Base-by-base conservation (phyloP, 2,329 filamentous ascomycete species). In the Akanthomyces muscarius region DNA sequence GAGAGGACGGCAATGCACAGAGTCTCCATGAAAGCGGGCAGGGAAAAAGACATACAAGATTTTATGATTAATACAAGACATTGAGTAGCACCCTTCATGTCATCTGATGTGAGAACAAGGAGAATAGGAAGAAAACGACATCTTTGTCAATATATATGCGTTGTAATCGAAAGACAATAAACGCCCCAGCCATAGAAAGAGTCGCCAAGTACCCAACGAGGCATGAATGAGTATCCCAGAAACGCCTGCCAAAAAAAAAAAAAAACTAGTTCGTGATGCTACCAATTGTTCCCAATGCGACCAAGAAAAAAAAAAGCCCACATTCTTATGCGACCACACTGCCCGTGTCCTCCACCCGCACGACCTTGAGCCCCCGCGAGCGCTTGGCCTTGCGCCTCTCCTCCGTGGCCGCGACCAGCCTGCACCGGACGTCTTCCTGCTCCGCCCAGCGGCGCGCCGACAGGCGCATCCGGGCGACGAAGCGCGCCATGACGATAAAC, bases 401-500 rank as follows among this genome's bases (percentile, higher is more conserved):
- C 64, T 83, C 80, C 55, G 79, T 77, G 5, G 80, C 81, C 13
- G 77, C 76, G n/a, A 76, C 78, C 63, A 86, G 76, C 64, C 76
- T 74, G 66, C 73, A 74, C 59, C 83, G 77, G 45, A 80, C 79
- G 59, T 73, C 75, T 70, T 86, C 83, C 63, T 85, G 81, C 61
- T 77, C 74, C 33, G 75, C 76, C 83, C 83, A 86, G 25, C 74
- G 71, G 42, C 73, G 74, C 18, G 83, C 81, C 23, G 77, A 74
- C 56, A 82, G 72, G 63, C 76, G 78, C 75, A 79, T 77, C 58
- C 83, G 78, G 21, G 81, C 82, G 53, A 84, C 75, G 69, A 86
- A 86, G 61, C 81, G 78, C 23, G 83, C 77, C 65, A 79, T 80
- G 64, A 72, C 72, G 52, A 81, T 74, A 62, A 82, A 80, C 5